These are phyloP conservation scores for Ganoderma multipileum DNA, from an alignment of 1,284 basidiomycete species.

Conservation along the genomic window DNA sequence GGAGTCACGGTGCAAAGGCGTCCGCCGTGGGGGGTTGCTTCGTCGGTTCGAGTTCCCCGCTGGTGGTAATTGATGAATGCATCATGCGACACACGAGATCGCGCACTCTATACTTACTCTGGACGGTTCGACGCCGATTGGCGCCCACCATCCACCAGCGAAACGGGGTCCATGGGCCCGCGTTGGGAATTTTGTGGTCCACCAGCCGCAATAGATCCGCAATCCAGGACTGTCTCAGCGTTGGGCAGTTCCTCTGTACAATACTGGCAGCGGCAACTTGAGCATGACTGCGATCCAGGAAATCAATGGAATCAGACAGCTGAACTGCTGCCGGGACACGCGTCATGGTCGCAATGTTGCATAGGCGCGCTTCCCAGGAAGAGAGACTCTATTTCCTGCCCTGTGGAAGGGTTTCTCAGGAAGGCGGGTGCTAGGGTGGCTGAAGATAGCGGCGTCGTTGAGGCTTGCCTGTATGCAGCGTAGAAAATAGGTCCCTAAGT, in stretches of 20 bases:
- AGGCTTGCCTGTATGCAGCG: background rate
- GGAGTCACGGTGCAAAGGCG: background rate
- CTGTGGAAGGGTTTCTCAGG: background rate
- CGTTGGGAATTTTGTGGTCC: background rate
- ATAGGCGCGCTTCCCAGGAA: background rate
- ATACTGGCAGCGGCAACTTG: background rate
- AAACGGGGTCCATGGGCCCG: background rate
- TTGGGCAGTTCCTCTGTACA: background rate
- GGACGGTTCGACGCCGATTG: background rate
- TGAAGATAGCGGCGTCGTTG: background rate
- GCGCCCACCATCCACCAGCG: background rate
- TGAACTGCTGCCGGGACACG: background rate
- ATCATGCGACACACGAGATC: background rate
- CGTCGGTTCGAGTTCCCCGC: background rate
- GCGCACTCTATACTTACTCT: background rate
- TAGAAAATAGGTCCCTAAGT: background rate
- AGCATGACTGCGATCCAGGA: background rate
- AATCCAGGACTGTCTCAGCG: background rate
- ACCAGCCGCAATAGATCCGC: background rate
- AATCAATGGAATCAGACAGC: background rate
- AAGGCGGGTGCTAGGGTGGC: background rate
- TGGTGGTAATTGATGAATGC: background rate
- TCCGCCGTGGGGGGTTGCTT: background rate
- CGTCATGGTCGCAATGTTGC: background rate
- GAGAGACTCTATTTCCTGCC: background rate